Evolutionary conservation across 2,329 filamentous ascomycete genomes (phyloP).

Genomic region (Byssochlamys sp.): DNA sequence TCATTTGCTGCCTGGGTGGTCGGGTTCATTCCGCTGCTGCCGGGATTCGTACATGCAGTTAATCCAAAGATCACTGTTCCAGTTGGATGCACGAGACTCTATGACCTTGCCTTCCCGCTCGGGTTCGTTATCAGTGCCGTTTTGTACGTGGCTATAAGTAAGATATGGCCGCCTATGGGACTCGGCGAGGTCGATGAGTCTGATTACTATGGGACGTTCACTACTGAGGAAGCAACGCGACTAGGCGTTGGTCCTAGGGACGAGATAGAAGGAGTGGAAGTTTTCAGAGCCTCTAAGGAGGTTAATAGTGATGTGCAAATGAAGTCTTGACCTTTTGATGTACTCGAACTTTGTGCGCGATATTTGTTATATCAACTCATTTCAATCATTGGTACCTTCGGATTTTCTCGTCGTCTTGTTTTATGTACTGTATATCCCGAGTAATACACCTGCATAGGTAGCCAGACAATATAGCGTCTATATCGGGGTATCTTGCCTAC

Average conservation of each 20-base stretch:
- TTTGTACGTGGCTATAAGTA: conserved; percentile 22
- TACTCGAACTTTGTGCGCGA: background rate
- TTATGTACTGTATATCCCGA: no score
- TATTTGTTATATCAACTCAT: background rate
- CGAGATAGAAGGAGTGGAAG: conserved; percentile 2
- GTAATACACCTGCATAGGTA: no score
- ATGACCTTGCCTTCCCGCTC: conserved; percentile 35
- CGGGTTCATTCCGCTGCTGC: conserved; percentile 22
- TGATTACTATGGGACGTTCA: conserved; percentile 10
- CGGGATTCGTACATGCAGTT: conserved; percentile 18
- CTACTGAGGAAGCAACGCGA: conserved; percentile 6
- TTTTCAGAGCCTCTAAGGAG: background rate
- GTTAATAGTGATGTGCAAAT: background rate
- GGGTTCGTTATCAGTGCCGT: conserved; percentile 33
- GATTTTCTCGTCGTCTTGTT: no score
- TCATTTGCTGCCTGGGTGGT: conserved; percentile 32
- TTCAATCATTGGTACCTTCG: background rate
- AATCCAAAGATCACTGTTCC: conserved; percentile 15
- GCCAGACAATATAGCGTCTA: no score
- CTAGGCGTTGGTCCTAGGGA: conserved; percentile 7
- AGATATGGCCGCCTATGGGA: conserved; percentile 21
- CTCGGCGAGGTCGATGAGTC: conserved; percentile 10
- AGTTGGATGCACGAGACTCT: conserved; percentile 28
- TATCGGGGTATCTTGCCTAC: no score
- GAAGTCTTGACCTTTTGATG: background rate